Base-by-base conservation (phyloP, 2,329 filamentous ascomycete genomes). In the Verticillium isaacii region DNA sequence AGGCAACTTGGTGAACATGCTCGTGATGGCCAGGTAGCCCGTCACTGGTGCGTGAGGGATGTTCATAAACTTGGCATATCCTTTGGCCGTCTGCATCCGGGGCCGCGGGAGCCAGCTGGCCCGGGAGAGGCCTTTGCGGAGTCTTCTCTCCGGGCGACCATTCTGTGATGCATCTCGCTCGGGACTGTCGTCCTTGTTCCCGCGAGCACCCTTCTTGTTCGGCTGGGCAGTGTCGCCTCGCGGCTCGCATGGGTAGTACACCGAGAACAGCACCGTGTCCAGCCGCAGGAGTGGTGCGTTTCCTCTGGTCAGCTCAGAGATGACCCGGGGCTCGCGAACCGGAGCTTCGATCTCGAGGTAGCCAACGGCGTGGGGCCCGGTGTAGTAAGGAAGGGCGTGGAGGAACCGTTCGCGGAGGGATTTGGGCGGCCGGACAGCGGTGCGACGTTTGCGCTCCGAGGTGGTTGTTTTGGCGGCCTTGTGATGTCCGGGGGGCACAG, bases 301-400 rank as follows among this genome's bases (percentile, higher is more conserved):
- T 57, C 77, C 70, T 54, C 77, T 71, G 63, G 75, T 77, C 62
- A 79, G 75, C 63, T 71, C 69, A 15, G 75, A 81, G 60, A 80
- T 74, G 12, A 71, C 70, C 25, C 75, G 72, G 14, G 77, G 76
- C 1, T 74, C 62, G 14, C 75, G 70, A 17, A 80, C 81, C 5
- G 87, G 86, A 32, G 89, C 80, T 71, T 90, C 88, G 61, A 88
- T 78, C 66, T 90, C 87, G 70, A 89, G 80, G 14, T 85, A 89
- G 32, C 89, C 88, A 50, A 92, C 88, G 64, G 82, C 82, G 71
- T 90, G 89, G 0, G 85, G 85, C 0, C 89, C 88, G 1, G 83
- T 81, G 68, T 89, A 89, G 15, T 79, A 70, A 3, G 88, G 88
- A 58, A 91, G 84, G 3, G 73, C 67, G 67, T 79, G 76, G 41